Evolutionary conservation across 2,329 filamentous ascomycete species (phyloP), one percentile per base, ranked within the genome.

Genomic region (Raffaelea ambrosiae): DNA sequence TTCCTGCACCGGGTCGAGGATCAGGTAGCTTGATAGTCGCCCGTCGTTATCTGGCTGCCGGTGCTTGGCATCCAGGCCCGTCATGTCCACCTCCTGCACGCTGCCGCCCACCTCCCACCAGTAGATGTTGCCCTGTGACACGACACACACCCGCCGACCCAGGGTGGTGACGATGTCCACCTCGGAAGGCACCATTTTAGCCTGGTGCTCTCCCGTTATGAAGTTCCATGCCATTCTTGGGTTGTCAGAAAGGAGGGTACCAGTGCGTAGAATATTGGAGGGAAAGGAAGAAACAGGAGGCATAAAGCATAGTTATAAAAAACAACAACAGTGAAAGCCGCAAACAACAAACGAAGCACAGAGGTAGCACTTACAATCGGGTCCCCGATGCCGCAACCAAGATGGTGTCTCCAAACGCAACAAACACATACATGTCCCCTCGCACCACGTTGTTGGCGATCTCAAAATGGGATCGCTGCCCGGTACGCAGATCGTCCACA

Each of bases 401-500:
- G 4, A 56, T 3, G 33, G 46, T 46, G 43, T 56, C 48, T 8
- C 53, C 54, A 22, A 53, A 43, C 1, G 49, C 48, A 8, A 11
- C 19, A 16, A 43, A 14, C 13, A 47, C n/a, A 11, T 44, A 47
- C 2, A 36, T 31, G n/a, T 44, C 44, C n/a, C 51, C 51, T 3
- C 43, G 51, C 19, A 48, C 26, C 4, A 19, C 9, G 19, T 29
- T 47, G 36, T 49, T 51, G 3, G 38, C 36, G 14, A 50, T 38
- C 1, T 40, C 36, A 1, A 47, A 33, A 20, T 45, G 43, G 2
- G 23, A 14, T 1, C 53, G 50, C 14, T 26, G 19, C 1, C 51
- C 48, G 5, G 39, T 50, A 13, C 36, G 47, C 26, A 56, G 40
- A 38, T 53, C 43, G 29, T 56, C 53, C 16, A 56, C 51, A 5